Evolutionary conservation across 1,284 basidiomycete genomes (phyloP), one percentile per base, ranked within the genome.

Genomic region (Puccinia polysora): DNA sequence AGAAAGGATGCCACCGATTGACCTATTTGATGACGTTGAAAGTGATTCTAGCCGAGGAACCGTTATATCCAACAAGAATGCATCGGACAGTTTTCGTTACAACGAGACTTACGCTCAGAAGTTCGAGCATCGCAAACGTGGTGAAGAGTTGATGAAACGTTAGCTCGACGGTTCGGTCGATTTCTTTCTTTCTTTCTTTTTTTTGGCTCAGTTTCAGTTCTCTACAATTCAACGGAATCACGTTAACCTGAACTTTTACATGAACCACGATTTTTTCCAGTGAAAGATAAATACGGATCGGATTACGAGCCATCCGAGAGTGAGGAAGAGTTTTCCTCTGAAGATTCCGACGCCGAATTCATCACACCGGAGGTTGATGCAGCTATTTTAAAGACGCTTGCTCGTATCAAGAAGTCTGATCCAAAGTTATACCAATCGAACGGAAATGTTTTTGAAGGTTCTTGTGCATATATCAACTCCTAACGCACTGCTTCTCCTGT

Each of bases 261-360:
- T n/a, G n/a, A n/a, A n/a, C n/a, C n/a, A n/a, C n/a, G n/a, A n/a
- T n/a, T 47, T 60, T 59, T 6, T 74, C 8, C 75, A 92, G 90
- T 92, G 65, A 89, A 90, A 81, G 89, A 89, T 73, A 90, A 91
- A 79, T 91, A 91, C 79, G 90, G 90, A 30, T 88, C 88, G 0
- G 88, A 90, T 77, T 76, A 80, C 40, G 74, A 75, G 30, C 72
- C 75, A 18, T 49, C 40, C 12, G 76, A 76, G 59, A 49, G 50
- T 45, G 73, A 73, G 52, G 84, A 85, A 4, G 89, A 90, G 76
- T 72, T 73, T 55, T 88, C 87, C 0, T 87, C 86, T 1, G 94
- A 97, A 78, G 95, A 98, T 78, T 91, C 95, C 78, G 90, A 96
- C 74, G 96, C 94, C 14, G 91, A 92, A 76, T 90, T 97, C 80